These are phyloP conservation scores for Macaranga tanarius DNA, from an alignment of 441 rosid genomes.

Conservation along the genomic window DNA sequence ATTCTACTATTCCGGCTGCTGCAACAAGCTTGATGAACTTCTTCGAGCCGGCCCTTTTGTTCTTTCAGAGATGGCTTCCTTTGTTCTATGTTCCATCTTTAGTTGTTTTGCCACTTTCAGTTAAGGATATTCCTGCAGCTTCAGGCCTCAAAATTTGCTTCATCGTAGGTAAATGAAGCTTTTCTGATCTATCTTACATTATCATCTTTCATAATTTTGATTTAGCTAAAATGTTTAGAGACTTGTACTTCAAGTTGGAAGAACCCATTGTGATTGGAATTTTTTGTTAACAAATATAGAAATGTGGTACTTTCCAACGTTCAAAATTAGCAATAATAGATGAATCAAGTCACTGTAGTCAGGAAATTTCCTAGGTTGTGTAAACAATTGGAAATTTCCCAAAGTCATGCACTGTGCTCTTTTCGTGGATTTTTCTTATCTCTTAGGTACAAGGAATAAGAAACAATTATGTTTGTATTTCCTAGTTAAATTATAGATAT, in stretches of 20 bases:
- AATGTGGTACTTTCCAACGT: too few relatives aligned
- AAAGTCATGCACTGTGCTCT: too few relatives aligned
- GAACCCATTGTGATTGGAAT: too few relatives aligned
- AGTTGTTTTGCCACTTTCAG: slow-evolving; percentile 89
- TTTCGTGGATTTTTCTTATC: background rate
- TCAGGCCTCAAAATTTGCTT: slow-evolving; percentile 86
- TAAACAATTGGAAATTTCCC: background rate
- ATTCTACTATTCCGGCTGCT: slow-evolving; percentile 59
- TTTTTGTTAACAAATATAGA: too few relatives aligned
- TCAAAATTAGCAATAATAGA: too few relatives aligned
- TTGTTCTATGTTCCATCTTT: slow-evolving; percentile 93
- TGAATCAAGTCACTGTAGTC: background rate
- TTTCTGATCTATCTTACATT: background rate
- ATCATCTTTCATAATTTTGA: background rate
- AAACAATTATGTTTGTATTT: too few relatives aligned
- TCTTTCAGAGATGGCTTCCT: slow-evolving; percentile 97
- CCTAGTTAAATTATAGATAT: too few relatives aligned
- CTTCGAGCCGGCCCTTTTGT: slow-evolving; percentile 81
- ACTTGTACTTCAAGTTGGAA: too few relatives aligned
- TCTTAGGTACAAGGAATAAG: too few relatives aligned
- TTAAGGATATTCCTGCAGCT: slow-evolving; percentile 88
- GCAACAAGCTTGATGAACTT: slow-evolving; percentile 70
- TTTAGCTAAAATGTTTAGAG: background rate
- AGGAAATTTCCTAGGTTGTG: background rate
- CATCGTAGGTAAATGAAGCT: slow-evolving; percentile 51